Conservation (phyloP, 768 basidiomycete species). For the Suillus americanus region DNA sequence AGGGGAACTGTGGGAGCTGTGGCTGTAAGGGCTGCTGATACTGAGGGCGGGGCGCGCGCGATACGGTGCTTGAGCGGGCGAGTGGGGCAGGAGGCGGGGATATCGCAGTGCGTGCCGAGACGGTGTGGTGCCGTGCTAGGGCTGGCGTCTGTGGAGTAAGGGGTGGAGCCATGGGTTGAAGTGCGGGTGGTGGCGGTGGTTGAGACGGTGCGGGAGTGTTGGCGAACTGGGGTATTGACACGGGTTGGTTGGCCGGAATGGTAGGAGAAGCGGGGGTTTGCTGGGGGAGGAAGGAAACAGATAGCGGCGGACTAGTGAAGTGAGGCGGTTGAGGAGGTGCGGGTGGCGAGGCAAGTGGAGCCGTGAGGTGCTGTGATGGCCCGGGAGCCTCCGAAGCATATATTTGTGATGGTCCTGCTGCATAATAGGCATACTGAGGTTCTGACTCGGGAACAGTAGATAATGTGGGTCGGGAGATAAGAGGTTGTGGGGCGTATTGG, state of each 20-base stretch:
- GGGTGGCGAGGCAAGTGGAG: constrained; percentile 16
- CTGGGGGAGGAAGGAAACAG: constrained; percentile 16
- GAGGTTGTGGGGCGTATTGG: constrained; percentile 19
- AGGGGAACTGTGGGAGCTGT: constrained; percentile 60
- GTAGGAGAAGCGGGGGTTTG: constrained; percentile 12
- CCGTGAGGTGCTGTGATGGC: constrained; percentile 8
- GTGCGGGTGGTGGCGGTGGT: constrained; percentile 3
- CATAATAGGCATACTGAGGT: constrained; percentile 25
- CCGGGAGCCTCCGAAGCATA: constrained; percentile 1
- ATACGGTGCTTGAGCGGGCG: neutral
- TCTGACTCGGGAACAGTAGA: constrained; percentile 26
- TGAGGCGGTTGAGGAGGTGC: constrained; percentile 8
- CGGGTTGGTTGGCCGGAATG: constrained; percentile 19
- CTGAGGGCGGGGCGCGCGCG: constrained; percentile 9
- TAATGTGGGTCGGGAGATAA: constrained; percentile 26
- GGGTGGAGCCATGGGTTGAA: constrained; percentile 15
- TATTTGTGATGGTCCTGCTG: constrained; percentile 7
- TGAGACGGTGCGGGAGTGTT: constrained; percentile 4
- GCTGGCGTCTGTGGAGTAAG: neutral
- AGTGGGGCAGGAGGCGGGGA: neutral
- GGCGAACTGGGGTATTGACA: constrained; percentile 19
- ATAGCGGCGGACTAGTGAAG: constrained; percentile 9
- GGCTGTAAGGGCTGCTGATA: constrained; percentile 19
- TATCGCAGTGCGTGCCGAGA: constrained; percentile 7
- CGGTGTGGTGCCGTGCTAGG: constrained; percentile 27